Percentiles rank a stretch among this genome's conserved stretches.
Conservation (phyloP, 192 early-diverging fungal species). For the Powellomyces hirtus region DNA sequence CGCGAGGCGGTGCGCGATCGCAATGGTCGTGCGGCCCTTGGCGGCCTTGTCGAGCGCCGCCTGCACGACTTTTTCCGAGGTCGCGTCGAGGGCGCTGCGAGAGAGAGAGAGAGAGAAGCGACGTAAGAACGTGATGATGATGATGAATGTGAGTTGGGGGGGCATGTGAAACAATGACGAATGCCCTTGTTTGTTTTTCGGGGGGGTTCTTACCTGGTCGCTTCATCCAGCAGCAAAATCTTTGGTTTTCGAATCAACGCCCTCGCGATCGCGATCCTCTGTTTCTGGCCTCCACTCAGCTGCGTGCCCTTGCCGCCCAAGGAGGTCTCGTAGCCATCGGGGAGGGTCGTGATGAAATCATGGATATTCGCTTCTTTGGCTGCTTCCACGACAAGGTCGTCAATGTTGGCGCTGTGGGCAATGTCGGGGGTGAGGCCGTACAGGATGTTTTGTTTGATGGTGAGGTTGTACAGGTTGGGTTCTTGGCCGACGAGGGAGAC, state of each 20-base stretch:
- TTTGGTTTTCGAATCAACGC: constrained; percentile 47
- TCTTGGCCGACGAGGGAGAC: constrained; percentile 92
- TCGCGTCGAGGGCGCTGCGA: constrained; percentile 60
- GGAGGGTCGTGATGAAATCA: constrained; percentile 54
- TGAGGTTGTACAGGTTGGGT: constrained; percentile 85
- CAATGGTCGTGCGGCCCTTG: constrained; percentile 62
- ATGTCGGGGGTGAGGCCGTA: constrained; percentile 41
- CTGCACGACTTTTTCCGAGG: constrained; percentile 64
- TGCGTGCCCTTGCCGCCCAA: constrained; percentile 47
- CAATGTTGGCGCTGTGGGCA: neutral
- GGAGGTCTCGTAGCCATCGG: constrained; percentile 50
- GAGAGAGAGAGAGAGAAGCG: too few species aligned
- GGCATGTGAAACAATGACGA: too few species aligned
- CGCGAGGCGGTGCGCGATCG: constrained; percentile 68
- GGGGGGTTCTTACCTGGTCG: too few species aligned
- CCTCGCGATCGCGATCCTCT: constrained; percentile 91
- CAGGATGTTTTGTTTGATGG: constrained; percentile 84
- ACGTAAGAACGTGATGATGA: too few species aligned
- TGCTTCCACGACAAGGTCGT: constrained; percentile 64
- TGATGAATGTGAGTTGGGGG: too few species aligned
- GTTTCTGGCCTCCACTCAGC: constrained; percentile 74
- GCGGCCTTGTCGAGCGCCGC: constrained; percentile 55
- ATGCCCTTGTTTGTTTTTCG: too few species aligned
- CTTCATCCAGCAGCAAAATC: constrained; percentile 81
- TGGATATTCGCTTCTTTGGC: constrained; percentile 74